Percentiles rank a stretch among this genome's conserved stretches.
Evolutionary conservation across 805 yeast genomes (phyloP).

Genomic region (Candida maris): DNA sequence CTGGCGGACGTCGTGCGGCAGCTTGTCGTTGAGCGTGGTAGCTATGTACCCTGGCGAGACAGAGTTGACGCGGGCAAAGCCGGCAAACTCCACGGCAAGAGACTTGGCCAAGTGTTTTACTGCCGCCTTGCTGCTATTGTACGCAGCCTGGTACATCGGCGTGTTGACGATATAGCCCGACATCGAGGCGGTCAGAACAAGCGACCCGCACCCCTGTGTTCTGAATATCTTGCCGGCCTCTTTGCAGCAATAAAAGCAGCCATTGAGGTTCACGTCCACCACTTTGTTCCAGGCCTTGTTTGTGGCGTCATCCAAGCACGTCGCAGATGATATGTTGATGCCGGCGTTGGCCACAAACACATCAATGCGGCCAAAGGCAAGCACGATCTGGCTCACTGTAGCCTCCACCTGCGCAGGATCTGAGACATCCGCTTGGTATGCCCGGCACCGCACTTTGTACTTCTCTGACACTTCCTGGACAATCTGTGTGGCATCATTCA

Average conservation of each 20-base stretch:
- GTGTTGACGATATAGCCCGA: slow-evolving; percentile 52
- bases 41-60: slow-evolving; percentile 49
- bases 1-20: slow-evolving; percentile 8
- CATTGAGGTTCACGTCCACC: slow-evolving; percentile 47
- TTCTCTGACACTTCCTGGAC: slow-evolving; percentile 40
- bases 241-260: slow-evolving; percentile 49
- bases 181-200: slow-evolving; percentile 54
- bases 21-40: slow-evolving; percentile 20
- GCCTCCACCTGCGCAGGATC: slow-evolving; percentile 29
- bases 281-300: slow-evolving; percentile 43
- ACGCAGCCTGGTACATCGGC: slow-evolving; percentile 48
- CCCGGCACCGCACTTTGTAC: slow-evolving; percentile 19
- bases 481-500: slow-evolving; percentile 32
- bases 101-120: slow-evolving; percentile 45
- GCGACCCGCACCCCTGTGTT: slow-evolving; percentile 44
- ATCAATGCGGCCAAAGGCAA: slow-evolving; percentile 40
- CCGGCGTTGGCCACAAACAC: slow-evolving; percentile 44
- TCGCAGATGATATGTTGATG: slow-evolving; percentile 26
- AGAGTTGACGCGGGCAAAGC: slow-evolving; percentile 49
- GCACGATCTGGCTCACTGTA: slow-evolving; percentile 29
- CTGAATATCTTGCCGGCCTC: slow-evolving; percentile 45
- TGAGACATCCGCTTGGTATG: slow-evolving; percentile 32
- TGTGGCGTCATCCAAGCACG: slow-evolving; percentile 17
- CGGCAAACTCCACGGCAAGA: slow-evolving; percentile 45
- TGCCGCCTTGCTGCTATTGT: slow-evolving; percentile 49